phyloP scores from a whole-genome alignment of 2,329 filamentous ascomycete genomes.

The Fusarium sp. region DNA sequence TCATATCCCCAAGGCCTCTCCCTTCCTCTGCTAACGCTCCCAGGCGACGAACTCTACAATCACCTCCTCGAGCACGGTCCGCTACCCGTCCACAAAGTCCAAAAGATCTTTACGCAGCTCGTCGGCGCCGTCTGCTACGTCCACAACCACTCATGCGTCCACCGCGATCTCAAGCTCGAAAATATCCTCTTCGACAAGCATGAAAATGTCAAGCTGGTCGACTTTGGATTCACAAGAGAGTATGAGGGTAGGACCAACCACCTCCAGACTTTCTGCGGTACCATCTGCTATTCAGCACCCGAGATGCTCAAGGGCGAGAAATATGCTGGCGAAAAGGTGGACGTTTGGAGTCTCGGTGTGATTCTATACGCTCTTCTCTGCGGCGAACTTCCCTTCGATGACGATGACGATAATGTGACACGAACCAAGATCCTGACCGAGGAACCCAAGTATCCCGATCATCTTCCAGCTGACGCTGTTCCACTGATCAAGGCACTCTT shows the following conservation, averaged over 20 bases:
- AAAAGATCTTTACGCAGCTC: constrained; percentile 95
- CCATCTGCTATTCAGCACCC: constrained; percentile 96
- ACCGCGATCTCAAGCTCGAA: constrained; percentile 96
- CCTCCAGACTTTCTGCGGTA: constrained; percentile 96
- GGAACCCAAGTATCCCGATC: constrained; percentile 87
- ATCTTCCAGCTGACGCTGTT: constrained; percentile 81
- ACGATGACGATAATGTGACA: constrained; percentile 91
- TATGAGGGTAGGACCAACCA: constrained; percentile 97
- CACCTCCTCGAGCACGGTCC: constrained; percentile 90
- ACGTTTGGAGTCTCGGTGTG: constrained; percentile 92
- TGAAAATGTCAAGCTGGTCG: constrained; percentile 96
- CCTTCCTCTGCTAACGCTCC: constrained; percentile 41
- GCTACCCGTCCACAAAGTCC: constrained; percentile 85
- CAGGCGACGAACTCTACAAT: constrained; percentile 97
- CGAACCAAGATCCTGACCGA: constrained; percentile 86
- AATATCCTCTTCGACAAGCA: constrained; percentile 92
- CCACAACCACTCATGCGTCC: constrained; percentile 93
- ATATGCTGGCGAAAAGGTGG: constrained; percentile 97
- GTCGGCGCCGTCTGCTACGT: constrained; percentile 96
- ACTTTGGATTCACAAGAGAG: constrained; percentile 98
- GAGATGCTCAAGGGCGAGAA: constrained; percentile 99
- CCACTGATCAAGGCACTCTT: constrained; percentile 83
- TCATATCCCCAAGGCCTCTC: not conserved
- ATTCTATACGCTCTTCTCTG: constrained; percentile 86
- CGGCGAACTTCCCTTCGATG: constrained; percentile 93